These are phyloP conservation scores for Telfairia occidentalis DNA, from an alignment of 331 rosid species.

Conservation along the genomic window DNA sequence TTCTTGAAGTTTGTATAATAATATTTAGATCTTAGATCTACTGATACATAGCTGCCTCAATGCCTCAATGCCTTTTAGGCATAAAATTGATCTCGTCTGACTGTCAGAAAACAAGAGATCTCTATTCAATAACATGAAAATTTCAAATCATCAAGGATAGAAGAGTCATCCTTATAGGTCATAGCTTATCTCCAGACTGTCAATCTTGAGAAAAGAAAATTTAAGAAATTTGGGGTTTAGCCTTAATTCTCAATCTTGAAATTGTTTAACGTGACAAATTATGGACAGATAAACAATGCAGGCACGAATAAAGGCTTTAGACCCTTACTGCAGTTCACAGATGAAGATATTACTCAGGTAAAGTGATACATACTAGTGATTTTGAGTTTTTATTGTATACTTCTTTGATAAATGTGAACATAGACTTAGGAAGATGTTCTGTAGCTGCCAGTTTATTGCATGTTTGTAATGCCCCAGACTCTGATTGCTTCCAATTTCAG, in stretches of 20 bases:
- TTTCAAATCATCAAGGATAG: background rate
- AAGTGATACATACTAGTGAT: background rate
- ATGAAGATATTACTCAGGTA: slow-evolving; percentile 90
- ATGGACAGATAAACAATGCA: slow-evolving; percentile 76
- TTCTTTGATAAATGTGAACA: background rate
- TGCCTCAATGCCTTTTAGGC: background rate
- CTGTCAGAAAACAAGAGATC: background rate
- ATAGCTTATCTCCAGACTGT: background rate
- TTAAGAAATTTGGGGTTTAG: background rate
- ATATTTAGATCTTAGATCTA: background rate
- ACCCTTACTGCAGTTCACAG: slow-evolving; percentile 78
- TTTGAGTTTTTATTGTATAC: background rate
- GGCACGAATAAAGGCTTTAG: slow-evolving; percentile 91
- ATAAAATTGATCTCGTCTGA: background rate
- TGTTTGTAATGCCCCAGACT: background rate
- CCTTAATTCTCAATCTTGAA: background rate
- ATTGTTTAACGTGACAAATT: background rate
- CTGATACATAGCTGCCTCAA: background rate
- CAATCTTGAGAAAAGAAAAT: background rate
- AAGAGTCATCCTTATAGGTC: background rate
- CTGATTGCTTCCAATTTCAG: background rate
- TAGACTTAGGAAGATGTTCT: background rate
- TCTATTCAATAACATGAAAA: background rate
- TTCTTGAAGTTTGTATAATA: background rate
- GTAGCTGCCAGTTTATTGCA: background rate